Base-by-base conservation (phyloP, 2,329 filamentous ascomycete genomes). In the Rhynchosporium agropyri region DNA sequence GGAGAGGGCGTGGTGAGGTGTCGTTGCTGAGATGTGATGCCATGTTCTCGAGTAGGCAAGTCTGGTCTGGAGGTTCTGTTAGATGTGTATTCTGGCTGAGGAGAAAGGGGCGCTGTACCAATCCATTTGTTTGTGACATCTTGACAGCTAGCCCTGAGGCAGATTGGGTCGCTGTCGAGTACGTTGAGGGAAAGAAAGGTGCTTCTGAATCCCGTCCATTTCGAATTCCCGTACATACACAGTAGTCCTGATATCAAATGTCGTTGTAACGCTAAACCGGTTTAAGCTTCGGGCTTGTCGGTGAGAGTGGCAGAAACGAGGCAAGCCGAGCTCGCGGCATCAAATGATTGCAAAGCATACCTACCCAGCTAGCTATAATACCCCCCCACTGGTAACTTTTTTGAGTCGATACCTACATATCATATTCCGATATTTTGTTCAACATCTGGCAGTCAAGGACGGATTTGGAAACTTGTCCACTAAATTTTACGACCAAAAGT, bases 21-120 rank as follows among this genome's bases (percentile, higher is more conserved):
- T 82, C 73, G 79, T 91, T 78, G 82, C 95, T 77, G 83, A 98
- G 77, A 87, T 76, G 68, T 90, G 87, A 79, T 99, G 95, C 95
- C 96, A 99, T 80, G 89, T 87, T 73, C 96, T 89, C 51, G 93
- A 93, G 83, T 98, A 99, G 80, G 95, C 94, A 68, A 99, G 89
- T 75, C 91, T 91, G 65, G 95, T 98, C 93, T 98, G 71, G 49
- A 36, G 40, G 15, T 53, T 12, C 36, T 38, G 28, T 59, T 56
- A 58, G 42, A 13, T 29, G 45, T 60, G 28, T 36, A 20, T 61
- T 4, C 33, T 36, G 42, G 8, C 26, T 8, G 31, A 28, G 8
- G 29, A 43, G 20, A 46, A 33, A 33, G 58, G 61, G 48, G 36
- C 54, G 60, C 71, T 80, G 74, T 84, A 93, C 90, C 77, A 89